phyloP scores from a whole-genome alignment of 108 stramenopile species.

The Fragilaria crotonensis region DNA sequence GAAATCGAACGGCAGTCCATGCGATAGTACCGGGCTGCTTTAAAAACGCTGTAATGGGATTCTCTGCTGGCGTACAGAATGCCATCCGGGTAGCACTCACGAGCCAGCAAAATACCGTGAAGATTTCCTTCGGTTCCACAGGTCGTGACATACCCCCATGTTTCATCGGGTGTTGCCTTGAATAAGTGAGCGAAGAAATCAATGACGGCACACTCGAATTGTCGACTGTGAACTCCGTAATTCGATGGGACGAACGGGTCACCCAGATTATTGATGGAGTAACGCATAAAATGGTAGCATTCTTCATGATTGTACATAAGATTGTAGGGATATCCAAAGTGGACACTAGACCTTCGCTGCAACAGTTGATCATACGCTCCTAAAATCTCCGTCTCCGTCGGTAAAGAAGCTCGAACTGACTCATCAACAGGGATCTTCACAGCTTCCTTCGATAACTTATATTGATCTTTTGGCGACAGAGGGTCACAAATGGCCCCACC shows the following conservation, averaged over 20 bases:
- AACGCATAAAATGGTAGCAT: constrained; percentile 81
- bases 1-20: constrained; percentile 82
- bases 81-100: constrained; percentile 83
- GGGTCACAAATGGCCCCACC: constrained; percentile 41
- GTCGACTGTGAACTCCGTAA: constrained; percentile 79
- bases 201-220: constrained; percentile 83
- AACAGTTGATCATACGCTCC: constrained; percentile 63
- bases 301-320: constrained; percentile 85
- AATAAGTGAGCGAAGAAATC: constrained; percentile 84
- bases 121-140: constrained; percentile 86
- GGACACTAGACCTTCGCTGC: constrained; percentile 56
- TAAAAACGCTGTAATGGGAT: constrained; percentile 81
- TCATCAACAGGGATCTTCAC: constrained; percentile 66
- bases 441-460: constrained; percentile 24
- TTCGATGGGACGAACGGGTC: constrained; percentile 83
- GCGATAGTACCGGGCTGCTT: constrained; percentile 82
- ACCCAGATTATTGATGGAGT: constrained; percentile 85
- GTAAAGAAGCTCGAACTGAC: constrained; percentile 18
- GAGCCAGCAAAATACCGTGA: constrained; percentile 75
- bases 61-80: constrained; percentile 73
- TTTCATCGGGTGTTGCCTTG: constrained; percentile 59
- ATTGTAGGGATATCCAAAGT: constrained; percentile 88
- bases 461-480: constrained; percentile 33
- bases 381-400: constrained; percentile 66
- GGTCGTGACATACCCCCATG: constrained; percentile 90